These are phyloP conservation scores for Astrocystis sublimbata DNA, from an alignment of 495 filamentous ascomycete species.

Conservation along the genomic window DNA sequence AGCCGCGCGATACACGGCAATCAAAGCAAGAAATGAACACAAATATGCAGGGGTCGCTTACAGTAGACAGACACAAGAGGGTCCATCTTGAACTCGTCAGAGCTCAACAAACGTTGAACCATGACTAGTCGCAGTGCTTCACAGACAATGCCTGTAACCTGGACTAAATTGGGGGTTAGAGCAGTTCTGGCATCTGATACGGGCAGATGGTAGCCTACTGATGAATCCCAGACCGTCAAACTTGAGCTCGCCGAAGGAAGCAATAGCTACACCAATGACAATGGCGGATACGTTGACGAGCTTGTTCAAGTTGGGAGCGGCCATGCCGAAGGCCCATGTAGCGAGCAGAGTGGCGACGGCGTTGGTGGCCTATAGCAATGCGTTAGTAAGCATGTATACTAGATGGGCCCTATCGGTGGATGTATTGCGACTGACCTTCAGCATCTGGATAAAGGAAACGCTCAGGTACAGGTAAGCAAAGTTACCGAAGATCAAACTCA, in stretches of 20 bases:
- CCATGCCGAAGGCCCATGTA: conserved; percentile 76
- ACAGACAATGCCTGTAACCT: conserved; percentile 76
- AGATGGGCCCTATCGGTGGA: neutral
- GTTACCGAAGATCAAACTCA: conserved; percentile 91
- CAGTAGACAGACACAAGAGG: conserved; percentile 89
- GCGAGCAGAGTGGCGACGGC: conserved; percentile 82
- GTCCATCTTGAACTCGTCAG: conserved; percentile 92
- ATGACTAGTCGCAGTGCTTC: conserved; percentile 86
- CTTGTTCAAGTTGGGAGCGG: conserved; percentile 70
- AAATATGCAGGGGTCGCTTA: conserved; percentile 32
- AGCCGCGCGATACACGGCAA: neutral
- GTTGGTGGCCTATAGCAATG: conserved; percentile 70
- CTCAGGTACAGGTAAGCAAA: conserved; percentile 85
- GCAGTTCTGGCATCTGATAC: neutral
- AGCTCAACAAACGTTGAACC: conserved; percentile 83
- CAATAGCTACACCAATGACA: conserved; percentile 82
- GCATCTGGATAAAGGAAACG: conserved; percentile 94
- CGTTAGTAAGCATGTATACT: conserved; percentile 21
- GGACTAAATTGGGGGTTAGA: conserved; percentile 46
- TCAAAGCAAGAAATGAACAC: too few relatives aligned
- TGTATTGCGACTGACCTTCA: conserved; percentile 56
- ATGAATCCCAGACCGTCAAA: conserved; percentile 82
- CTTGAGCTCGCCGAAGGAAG: conserved; percentile 86
- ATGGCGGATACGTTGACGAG: conserved; percentile 83
- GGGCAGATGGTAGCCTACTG: conserved; percentile 51